phyloP scores from a whole-genome alignment of 176 grass and related monocot species.

The Guadua angustifolia region DNA sequence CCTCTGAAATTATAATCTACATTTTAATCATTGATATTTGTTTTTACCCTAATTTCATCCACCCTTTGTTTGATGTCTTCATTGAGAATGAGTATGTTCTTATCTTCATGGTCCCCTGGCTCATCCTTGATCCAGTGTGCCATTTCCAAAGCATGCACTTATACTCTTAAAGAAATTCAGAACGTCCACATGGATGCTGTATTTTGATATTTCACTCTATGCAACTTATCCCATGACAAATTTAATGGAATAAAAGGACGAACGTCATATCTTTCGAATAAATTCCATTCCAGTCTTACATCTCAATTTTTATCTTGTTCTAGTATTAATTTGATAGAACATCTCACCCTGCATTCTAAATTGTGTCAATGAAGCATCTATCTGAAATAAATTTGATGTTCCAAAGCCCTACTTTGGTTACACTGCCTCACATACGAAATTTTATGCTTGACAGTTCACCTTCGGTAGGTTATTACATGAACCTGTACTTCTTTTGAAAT shows the following conservation, averaged over 20 bases:
- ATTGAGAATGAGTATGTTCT: slow-evolving; percentile 20
- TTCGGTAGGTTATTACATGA: slow-evolving; percentile 18
- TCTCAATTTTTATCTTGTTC: not conserved
- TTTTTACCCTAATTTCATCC: slow-evolving; percentile 32
- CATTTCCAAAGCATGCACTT: slow-evolving; percentile 5
- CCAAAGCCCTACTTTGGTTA: not conserved
- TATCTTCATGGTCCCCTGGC: slow-evolving; percentile 1
- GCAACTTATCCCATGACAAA: not conserved
- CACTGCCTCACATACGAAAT: not conserved
- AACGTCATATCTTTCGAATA: not conserved
- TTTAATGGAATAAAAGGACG: not conserved
- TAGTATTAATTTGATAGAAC: not conserved
- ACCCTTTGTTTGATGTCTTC: slow-evolving; percentile 40
- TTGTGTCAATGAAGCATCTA: not conserved
- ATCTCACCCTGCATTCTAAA: slow-evolving; percentile 9
- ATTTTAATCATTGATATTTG: not conserved
- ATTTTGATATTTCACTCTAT: slow-evolving; percentile 8
- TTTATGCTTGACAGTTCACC: slow-evolving; percentile 1
- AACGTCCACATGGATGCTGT: not conserved
- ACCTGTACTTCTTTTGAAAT: no score
- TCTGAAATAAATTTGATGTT: not conserved
- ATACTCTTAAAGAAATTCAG: slow-evolving; percentile 3
- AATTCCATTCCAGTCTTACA: not conserved
- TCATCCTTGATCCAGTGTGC: slow-evolving; percentile 29
- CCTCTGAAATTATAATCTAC: slow-evolving; percentile 5